Evolutionary conservation across 225 moss, liverwort and hornwort species (phyloP).

Genomic region (Climacium dendroides): DNA sequence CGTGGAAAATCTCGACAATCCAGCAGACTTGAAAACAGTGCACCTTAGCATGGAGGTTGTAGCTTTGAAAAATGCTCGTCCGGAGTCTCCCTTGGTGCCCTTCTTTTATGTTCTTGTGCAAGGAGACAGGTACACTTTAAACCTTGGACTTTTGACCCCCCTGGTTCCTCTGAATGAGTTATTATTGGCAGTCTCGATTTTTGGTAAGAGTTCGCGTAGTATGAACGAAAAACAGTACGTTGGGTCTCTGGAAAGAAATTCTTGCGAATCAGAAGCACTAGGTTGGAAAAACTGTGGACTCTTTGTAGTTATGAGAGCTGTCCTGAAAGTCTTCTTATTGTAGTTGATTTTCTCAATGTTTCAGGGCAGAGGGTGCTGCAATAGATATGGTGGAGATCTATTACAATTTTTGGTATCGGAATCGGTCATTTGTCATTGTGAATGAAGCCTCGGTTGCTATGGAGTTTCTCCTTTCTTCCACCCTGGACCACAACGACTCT

Average conservation of each 20-base stretch:
- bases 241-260: neutral
- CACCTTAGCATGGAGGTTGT: constrained; percentile 93
- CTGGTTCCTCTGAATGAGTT: neutral
- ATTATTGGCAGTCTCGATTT: neutral
- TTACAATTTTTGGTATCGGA: constrained; percentile 96
- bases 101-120: constrained; percentile 86
- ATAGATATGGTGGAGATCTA: constrained; percentile 94
- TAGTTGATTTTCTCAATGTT: constrained; percentile 1
- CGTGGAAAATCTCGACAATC: constrained; percentile 86
- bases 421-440: constrained; percentile 81
- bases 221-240: neutral
- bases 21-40: constrained; percentile 79
- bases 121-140: constrained; percentile 56
- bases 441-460: constrained; percentile 91
- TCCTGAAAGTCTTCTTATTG: neutral
- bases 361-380: constrained; percentile 70
- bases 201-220: neutral
- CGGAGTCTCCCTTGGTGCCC: constrained; percentile 67
- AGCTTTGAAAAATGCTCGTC: constrained; percentile 70
- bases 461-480: constrained; percentile 92
- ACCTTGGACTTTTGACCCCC: neutral
- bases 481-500: constrained; percentile 68
- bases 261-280: neutral
- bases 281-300: neutral
- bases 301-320: neutral